Percentiles rank a stretch among this genome's conserved stretches.
Evolutionary conservation across 805 yeast species (phyloP).

Genomic region (Schizosaccharomyces lindneri): DNA sequence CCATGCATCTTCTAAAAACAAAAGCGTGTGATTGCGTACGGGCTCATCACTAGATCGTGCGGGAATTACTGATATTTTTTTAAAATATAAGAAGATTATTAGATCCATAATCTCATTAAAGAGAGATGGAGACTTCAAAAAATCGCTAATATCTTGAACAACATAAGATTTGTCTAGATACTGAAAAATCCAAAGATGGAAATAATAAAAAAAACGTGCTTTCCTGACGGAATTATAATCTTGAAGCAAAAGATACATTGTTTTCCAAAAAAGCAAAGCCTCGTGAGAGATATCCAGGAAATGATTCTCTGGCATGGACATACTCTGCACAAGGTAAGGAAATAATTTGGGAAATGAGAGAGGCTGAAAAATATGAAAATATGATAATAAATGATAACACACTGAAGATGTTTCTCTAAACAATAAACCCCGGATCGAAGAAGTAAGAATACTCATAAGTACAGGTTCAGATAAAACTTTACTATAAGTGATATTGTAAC

Average conservation of each 20-base stretch:
- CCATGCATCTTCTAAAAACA: too few species aligned
- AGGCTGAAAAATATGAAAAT: not conserved
- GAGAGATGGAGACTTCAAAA: too few species aligned
- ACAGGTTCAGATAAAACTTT: not conserved
- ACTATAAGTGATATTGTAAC: not conserved
- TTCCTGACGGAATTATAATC: too few species aligned
- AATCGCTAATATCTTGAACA: too few species aligned
- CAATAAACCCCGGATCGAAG: not conserved
- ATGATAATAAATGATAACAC: not conserved
- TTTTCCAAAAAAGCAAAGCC: not conserved
- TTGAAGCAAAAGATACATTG: not conserved
- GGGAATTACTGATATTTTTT: too few species aligned
- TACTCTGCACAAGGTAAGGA: not conserved
- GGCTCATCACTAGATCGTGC: too few species aligned
- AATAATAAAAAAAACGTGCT: too few species aligned
- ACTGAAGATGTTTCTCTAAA: not conserved
- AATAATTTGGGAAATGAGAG: not conserved
- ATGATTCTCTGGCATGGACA: not conserved
- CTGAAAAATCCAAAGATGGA: too few species aligned
- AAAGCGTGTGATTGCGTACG: too few species aligned
- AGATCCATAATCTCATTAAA: too few species aligned
- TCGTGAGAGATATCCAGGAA: not conserved
- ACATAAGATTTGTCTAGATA: too few species aligned
- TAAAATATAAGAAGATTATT: too few species aligned
- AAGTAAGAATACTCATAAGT: not conserved